A percentile compares a stretch with the other conserved stretches of the same genome.
These are phyloP conservation scores for Erysiphe pulchra DNA, from an alignment of 2,329 filamentous ascomycete species.

Conservation along the genomic window DNA sequence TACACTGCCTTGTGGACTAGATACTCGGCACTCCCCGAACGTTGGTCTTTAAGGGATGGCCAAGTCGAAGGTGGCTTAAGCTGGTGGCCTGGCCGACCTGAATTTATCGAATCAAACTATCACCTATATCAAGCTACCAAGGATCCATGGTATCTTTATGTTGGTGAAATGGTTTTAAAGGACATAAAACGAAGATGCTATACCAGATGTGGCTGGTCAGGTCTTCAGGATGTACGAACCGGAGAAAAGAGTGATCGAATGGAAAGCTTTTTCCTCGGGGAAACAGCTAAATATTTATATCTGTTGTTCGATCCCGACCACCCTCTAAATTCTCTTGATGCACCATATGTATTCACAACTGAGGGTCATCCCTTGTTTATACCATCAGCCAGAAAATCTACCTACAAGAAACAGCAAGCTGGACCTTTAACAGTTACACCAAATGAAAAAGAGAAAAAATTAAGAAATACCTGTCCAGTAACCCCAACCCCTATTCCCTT, in stretches of 20 bases:
- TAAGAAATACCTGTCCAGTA: constrained; percentile 35
- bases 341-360: constrained; percentile 78
- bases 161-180: constrained; percentile 80
- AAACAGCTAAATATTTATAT: constrained; percentile 90
- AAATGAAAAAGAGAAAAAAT: neutral
- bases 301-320: constrained; percentile 69
- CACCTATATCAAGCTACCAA: constrained; percentile 82
- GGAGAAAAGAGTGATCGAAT: constrained; percentile 82
- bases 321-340: constrained; percentile 66
- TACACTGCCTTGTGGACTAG: constrained; percentile 87
- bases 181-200: constrained; percentile 78
- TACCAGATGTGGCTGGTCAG: constrained; percentile 82
- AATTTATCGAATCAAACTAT: constrained; percentile 93
- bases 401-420: neutral
- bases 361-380: constrained; percentile 87
- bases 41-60: constrained; percentile 71
- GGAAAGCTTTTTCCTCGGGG: constrained; percentile 96
- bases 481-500: constrained; percentile 34
- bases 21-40: constrained; percentile 78
- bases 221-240: constrained; percentile 54
- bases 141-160: constrained; percentile 88
- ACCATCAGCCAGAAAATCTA: constrained; percentile 25
- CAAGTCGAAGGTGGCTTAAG: constrained; percentile 65
- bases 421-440: constrained; percentile 11
- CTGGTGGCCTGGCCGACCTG: constrained; percentile 89